These are phyloP conservation scores for Glonium stellatum DNA, from an alignment of 495 filamentous ascomycete genomes.

Conservation along the genomic window DNA sequence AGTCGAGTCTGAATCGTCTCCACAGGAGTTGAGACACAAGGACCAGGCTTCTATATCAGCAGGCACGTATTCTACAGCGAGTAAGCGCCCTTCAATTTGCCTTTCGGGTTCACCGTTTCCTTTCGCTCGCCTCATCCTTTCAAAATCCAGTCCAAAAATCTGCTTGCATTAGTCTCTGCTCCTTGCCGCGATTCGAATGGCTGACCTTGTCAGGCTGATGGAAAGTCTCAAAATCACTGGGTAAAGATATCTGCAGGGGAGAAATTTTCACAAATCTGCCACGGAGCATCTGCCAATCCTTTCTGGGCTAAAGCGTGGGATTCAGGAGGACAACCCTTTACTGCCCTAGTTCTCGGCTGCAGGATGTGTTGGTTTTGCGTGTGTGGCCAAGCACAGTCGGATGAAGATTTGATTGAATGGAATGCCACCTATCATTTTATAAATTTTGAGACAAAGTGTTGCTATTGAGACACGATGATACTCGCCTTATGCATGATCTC, in stretches of 20 bases:
- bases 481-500: conserved; percentile 31
- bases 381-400: conserved; percentile 29
- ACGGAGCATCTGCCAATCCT: conserved; percentile 13
- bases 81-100: conserved; percentile 16
- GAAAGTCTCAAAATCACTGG: conserved; percentile 14
- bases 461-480: neutral
- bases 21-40: too few relatives aligned
- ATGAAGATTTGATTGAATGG: conserved; percentile 18
- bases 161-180: conserved; percentile 18
- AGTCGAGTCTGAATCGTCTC: too few relatives aligned
- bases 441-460: neutral
- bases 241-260: conserved; percentile 11
- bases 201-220: conserved; percentile 16
- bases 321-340: conserved; percentile 18
- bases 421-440: conserved; percentile 15
- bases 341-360: conserved; percentile 19
- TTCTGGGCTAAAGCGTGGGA: conserved; percentile 19
- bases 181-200: conserved; percentile 3
- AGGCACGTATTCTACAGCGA: neutral
- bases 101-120: conserved; percentile 26
- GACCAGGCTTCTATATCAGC: too few relatives aligned
- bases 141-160: conserved; percentile 32
- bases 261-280: conserved; percentile 7
- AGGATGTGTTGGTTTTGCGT: conserved; percentile 25
- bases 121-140: conserved; percentile 27